Percentiles rank a stretch among this genome's conserved stretches.
phyloP scores from a whole-genome alignment of 1,284 basidiomycete genomes.

The Ceraceosorus guamensis region DNA sequence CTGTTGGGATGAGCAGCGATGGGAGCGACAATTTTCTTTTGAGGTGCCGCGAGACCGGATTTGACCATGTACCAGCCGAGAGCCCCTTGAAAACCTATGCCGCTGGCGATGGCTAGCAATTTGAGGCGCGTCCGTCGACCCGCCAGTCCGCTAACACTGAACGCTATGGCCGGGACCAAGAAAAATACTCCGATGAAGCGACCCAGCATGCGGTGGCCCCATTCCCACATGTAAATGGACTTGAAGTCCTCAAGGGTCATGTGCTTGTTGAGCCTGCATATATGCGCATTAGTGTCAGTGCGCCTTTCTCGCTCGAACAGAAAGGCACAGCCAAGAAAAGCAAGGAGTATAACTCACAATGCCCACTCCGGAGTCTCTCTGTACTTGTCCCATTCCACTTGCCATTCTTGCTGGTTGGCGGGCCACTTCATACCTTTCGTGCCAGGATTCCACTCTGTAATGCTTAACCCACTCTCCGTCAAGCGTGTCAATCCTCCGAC shows the following conservation, averaged over 20 bases:
- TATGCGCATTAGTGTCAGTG: conserved; percentile 1
- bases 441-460: conserved; percentile 91
- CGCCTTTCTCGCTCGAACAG: too few relatives aligned
- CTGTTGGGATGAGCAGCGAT: conserved; percentile 10
- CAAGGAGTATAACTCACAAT: conserved; percentile 58
- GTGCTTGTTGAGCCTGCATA: conserved; percentile 73
- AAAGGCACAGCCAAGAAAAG: background rate
- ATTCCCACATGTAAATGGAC: conserved; percentile 97
- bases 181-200: conserved; percentile 69
- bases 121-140: conserved; percentile 55
- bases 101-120: conserved; percentile 64
- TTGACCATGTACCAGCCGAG: conserved; percentile 99
- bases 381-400: conserved; percentile 88
- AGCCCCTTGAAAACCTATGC: conserved; percentile 82
- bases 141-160: conserved; percentile 13
- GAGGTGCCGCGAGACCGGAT: conserved; percentile 64
- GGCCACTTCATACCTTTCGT: conserved; percentile 83
- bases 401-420: conserved; percentile 69
- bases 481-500: conserved; percentile 93
- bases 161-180: conserved; percentile 40
- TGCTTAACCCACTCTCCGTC: conserved; percentile 93
- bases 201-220: conserved; percentile 88
- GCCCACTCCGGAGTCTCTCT: conserved; percentile 90
- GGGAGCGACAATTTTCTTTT: conserved; percentile 12
- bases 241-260: conserved; percentile 89